Evolutionary conservation across 2,329 filamentous ascomycete species (phyloP), one percentile per base, ranked within the genome.

Genomic region (Chaetomiaceae sp.): DNA sequence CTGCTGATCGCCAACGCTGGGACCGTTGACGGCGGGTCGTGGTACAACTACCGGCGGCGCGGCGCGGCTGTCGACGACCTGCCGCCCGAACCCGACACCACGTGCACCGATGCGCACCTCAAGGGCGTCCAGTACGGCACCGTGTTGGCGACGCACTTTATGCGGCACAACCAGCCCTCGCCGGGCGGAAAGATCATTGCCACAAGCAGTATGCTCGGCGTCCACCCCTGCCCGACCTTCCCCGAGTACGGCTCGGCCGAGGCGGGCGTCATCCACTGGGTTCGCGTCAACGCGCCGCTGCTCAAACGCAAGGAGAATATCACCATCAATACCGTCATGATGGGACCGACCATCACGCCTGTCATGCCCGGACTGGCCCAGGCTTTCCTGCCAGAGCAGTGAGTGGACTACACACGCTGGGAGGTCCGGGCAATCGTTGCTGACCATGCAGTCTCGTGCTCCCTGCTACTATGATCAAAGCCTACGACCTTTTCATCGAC

Each of bases 251-350:
- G 44, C 32, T 32, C 44, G 30, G 44, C 11, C 32, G 44, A 47
- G 44, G 32, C 44, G 11, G 44, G 32, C 33, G 13, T 47, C 21
- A 27, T 40, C 45, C 45, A 48, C 2, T 48, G 45, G 45, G 45
- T 48, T 4, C 45, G 45, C 4, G 25, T 38, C 45, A 48, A 20
- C 23, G 34, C 45, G n/a, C 33, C 34, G 25, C 45, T 48, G 45
- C 45, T 48, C 34, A 38, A 38, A 21, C 16, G 9, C 45, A 48
- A 48, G 34, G 45, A 48, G 25, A 48, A 48, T 5, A 48, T 48
- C 25, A 48, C 45, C 45, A 40, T 48, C 45, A 48, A 48, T 25
- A 18, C 45, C 10, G 34, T 38, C 45, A 40, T 48, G 45, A 48
- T 48, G 45, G 45, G 45, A 5, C 20, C 34, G 8, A 34, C 25